Evolutionary conservation across 2,329 filamentous ascomycete genomes (phyloP), one percentile per base, ranked within the genome.

Genomic region (Cladosporium oxysporum): DNA sequence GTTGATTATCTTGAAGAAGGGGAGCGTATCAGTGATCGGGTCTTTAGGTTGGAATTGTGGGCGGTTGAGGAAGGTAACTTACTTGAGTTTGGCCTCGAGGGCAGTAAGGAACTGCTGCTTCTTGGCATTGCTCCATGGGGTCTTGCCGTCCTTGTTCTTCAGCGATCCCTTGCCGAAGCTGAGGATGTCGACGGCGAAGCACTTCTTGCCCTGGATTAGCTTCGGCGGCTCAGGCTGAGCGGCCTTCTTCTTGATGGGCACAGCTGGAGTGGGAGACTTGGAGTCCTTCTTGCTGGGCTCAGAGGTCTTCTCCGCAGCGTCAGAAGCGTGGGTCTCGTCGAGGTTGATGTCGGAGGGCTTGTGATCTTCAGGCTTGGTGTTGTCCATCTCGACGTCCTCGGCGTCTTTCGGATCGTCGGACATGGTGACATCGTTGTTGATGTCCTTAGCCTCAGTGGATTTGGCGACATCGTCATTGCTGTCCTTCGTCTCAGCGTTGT

Each of bases 81-180:
- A 78, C 76, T 72, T 75, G 37, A 77, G 55, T 68, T 74, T 76
- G 1, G 52, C 66, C 62, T 68, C 67, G 28, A 78, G 59, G 10
- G 63, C 59, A 11, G 72, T 68, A 57, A 61, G 67, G 64, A 78
- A 76, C 65, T 73, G 67, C 26, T 69, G 61, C 7, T 70, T 62
- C 70, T 72, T 63, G 11, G 67, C 66, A 0, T 70, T 66, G 10
- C 65, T 37, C 69, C 71, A 77, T 1, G 23, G 53, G 1, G 64
- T 28, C 7, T 71, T 70, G 55, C 71, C 70, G 33, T 76, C 71
- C 6, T 66, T 71, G 59, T 77, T 68, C 6, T 66, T 71, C 52
- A 78, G 68, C 8, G 76, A 74, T 5, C 50, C 26, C 57, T 67
- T 70, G 50, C 70, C 72, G 62, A 78, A 76, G 21, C 62, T 59